A percentile compares a stretch with the other conserved stretches of the same genome.
Evolutionary conservation across 345 rosid species (phyloP).

Genomic region (Raphanus raphanistrum): DNA sequence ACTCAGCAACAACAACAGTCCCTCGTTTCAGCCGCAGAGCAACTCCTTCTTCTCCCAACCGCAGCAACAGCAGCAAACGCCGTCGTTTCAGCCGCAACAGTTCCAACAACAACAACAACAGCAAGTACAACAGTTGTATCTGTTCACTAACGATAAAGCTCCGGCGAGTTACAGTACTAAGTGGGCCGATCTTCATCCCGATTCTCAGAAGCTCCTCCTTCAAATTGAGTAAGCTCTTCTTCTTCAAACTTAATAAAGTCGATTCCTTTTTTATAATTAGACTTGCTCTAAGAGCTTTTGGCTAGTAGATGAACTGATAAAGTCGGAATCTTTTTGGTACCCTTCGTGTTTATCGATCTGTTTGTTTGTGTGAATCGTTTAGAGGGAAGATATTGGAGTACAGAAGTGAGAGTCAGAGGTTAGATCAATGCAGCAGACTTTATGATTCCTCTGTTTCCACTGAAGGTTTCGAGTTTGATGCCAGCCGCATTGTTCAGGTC

Average conservation of each 20-base stretch:
- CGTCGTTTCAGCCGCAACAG: conserved; percentile 40
- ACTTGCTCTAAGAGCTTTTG: background rate
- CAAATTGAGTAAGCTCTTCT: conserved; percentile 67
- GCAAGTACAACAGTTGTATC: conserved; percentile 63
- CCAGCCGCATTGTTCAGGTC: conserved; percentile 89
- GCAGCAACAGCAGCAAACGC: conserved; percentile 36
- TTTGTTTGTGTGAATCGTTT: conserved; percentile 25
- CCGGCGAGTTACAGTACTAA: conserved; percentile 89
- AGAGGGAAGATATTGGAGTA: conserved; percentile 80
- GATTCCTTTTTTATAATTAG: conserved; percentile 8
- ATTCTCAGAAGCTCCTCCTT: conserved; percentile 80
- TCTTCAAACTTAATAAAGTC: background rate
- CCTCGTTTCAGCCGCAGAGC: conserved; percentile 47
- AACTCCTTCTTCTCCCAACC: conserved; percentile 47
- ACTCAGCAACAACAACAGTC: conserved; percentile 22
- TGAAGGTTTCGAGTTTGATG: conserved; percentile 90
- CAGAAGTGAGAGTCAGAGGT: conserved; percentile 89
- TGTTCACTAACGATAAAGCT: conserved; percentile 80
- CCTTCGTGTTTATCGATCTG: no score
- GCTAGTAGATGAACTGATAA: background rate
- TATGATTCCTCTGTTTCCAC: conserved; percentile 86
- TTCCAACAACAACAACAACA: conserved; percentile 40
- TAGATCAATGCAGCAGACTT: conserved; percentile 91
- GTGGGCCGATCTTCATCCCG: conserved; percentile 96
- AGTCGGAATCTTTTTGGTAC: background rate